Evolutionary conservation across 352 stramenopile species (phyloP).

Genomic region (Phytophthora cryptogea): DNA sequence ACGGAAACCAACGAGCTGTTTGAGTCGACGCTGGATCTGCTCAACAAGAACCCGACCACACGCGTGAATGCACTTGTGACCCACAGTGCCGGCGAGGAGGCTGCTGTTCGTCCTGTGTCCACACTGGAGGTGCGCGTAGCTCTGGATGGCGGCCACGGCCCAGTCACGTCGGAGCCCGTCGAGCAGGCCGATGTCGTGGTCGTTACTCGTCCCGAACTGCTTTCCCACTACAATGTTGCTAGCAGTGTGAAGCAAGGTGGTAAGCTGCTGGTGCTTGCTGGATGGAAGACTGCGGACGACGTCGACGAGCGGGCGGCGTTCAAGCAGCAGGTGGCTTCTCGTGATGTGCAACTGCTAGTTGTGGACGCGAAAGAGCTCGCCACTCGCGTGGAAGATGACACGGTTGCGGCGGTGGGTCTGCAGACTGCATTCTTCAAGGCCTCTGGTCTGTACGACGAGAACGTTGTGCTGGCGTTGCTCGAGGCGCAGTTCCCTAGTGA

Average conservation of each 20-base stretch:
- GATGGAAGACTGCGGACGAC: conserved; percentile 73
- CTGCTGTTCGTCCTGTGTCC: conserved; percentile 38
- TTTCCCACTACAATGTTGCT: conserved; percentile 58
- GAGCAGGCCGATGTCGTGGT: conserved; percentile 67
- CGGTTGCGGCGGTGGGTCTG: conserved; percentile 47
- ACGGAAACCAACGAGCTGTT: conserved; percentile 40
- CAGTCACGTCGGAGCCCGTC: conserved; percentile 48
- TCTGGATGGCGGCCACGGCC: conserved; percentile 41
- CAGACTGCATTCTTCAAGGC: conserved; percentile 73
- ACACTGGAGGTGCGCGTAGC: conserved; percentile 65
- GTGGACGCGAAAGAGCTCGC: conserved; percentile 60
- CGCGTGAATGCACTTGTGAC: conserved; percentile 65
- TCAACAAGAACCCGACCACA: conserved; percentile 70
- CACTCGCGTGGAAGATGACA: conserved; percentile 56
- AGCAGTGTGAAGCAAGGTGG: conserved; percentile 58
- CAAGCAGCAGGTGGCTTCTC: conserved; percentile 61
- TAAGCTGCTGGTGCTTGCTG: conserved; percentile 56
- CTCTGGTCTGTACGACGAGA: conserved; percentile 57
- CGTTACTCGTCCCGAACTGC: conserved; percentile 49
- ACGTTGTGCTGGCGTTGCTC: conserved; percentile 63
- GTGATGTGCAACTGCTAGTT: conserved; percentile 51
- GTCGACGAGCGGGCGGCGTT: conserved; percentile 55
- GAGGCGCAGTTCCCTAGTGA: conserved; percentile 39
- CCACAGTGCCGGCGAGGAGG: conserved; percentile 41
- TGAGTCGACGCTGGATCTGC: conserved; percentile 45